phyloP scores from a whole-genome alignment of 2,329 filamentous ascomycete species.

The Gremmenia infestans region DNA sequence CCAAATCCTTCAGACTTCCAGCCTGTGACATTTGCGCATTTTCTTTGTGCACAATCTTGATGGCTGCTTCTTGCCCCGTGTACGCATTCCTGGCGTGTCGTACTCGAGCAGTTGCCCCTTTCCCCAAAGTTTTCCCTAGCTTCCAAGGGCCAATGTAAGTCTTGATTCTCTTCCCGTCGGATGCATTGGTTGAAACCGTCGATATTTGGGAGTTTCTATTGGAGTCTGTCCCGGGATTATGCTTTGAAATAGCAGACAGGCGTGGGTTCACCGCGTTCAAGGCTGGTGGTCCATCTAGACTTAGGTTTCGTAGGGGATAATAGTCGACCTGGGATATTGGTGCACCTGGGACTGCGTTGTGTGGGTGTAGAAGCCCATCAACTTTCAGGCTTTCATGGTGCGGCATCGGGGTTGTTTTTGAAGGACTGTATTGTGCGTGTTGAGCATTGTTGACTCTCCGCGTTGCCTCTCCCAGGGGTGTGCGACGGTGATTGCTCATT shows the following conservation, averaged over 20 bases:
- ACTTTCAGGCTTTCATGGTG: conserved; percentile 25
- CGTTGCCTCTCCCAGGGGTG: conserved; percentile 31
- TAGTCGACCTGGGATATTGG: conserved; percentile 11
- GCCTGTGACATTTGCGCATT: conserved; percentile 77
- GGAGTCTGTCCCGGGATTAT: conserved; percentile 27
- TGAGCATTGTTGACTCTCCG: conserved; percentile 30
- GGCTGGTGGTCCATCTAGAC: conserved; percentile 23
- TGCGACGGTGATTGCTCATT: conserved; percentile 26
- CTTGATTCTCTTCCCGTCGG: conserved; percentile 39
- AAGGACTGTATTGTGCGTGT: not conserved
- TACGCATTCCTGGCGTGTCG: conserved; percentile 74
- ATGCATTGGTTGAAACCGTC: conserved; percentile 33
- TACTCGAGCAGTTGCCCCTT: conserved; percentile 84
- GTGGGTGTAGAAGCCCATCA: conserved; percentile 17
- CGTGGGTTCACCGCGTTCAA: conserved; percentile 30
- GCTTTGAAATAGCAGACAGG: conserved; percentile 33
- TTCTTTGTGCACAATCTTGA: conserved; percentile 90
- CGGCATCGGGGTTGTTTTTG: conserved; percentile 18
- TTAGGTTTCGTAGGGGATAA: conserved; percentile 7
- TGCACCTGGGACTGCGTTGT: conserved; percentile 8
- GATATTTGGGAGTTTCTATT: conserved; percentile 38
- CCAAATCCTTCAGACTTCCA: conserved; percentile 78
- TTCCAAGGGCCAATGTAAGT: conserved; percentile 92
- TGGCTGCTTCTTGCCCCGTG: conserved; percentile 77
- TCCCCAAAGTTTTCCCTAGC: conserved; percentile 81